phyloP scores from a whole-genome alignment of 768 basidiomycete species.

The Exidia glandulosa region DNA sequence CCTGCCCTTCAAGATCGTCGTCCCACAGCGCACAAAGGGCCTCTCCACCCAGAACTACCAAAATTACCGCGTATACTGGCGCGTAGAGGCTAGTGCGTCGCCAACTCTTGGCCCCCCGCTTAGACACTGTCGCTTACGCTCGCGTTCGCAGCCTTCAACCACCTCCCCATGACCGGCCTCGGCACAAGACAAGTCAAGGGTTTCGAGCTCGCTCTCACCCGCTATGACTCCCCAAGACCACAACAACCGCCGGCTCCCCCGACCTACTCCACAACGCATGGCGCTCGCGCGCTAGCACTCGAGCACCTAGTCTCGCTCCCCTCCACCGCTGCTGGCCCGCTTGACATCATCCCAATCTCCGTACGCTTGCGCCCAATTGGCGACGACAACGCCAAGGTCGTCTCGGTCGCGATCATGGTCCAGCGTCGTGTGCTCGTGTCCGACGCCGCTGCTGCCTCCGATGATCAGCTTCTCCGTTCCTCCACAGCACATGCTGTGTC shows the following conservation, averaged over 20 bases:
- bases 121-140: constrained; percentile 8
- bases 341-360: constrained; percentile 58
- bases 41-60: constrained; percentile 60
- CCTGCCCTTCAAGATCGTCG: constrained; percentile 55
- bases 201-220: constrained; percentile 60
- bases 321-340: constrained; percentile 51
- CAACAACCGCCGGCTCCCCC: constrained; percentile 19
- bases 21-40: constrained; percentile 42
- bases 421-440: constrained; percentile 61
- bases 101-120: constrained; percentile 7
- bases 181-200: constrained; percentile 59
- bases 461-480: constrained; percentile 10
- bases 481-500: not conserved
- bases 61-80: constrained; percentile 72
- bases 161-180: constrained; percentile 50
- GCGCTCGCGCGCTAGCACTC: constrained; percentile 46
- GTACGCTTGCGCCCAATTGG: constrained; percentile 45
- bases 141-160: constrained; percentile 45
- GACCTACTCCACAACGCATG: constrained; percentile 29
- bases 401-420: constrained; percentile 51
- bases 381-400: constrained; percentile 46
- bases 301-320: constrained; percentile 51
- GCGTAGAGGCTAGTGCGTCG: constrained; percentile 65
- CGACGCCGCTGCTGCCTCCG: constrained; percentile 17
- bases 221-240: constrained; percentile 38